Percentiles rank a stretch among this genome's conserved stretches.
Evolutionary conservation across 169 alveolate genomes (phyloP).

Genomic region (Babesia microti): DNA sequence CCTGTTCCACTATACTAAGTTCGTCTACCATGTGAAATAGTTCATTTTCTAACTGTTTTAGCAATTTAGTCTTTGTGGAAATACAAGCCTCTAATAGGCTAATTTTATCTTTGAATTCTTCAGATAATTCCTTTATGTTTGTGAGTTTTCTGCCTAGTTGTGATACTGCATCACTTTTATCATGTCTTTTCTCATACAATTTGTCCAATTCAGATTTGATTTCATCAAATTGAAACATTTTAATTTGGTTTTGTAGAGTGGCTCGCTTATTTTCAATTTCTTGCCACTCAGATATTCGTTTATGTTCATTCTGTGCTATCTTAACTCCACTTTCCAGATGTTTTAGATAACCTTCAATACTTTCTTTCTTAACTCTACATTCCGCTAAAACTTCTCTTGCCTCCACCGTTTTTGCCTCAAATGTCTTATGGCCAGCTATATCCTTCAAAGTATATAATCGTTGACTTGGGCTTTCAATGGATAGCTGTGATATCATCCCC

Average conservation of each 20-base stretch:
- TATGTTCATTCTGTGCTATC: slow-evolving; percentile 8
- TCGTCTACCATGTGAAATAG: slow-evolving; percentile 10
- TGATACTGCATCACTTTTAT: background rate
- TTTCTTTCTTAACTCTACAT: slow-evolving; percentile 3
- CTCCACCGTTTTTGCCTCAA: slow-evolving; percentile 25
- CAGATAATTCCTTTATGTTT: too few species aligned
- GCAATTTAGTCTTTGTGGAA: slow-evolving; percentile 8
- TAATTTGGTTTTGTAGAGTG: slow-evolving; percentile 8
- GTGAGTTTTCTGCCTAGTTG: too few species aligned
- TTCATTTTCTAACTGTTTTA: slow-evolving; percentile 3
- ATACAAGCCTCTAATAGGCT: slow-evolving; percentile 12
- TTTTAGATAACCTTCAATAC: slow-evolving; percentile 15
- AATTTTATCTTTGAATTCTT: too few species aligned
- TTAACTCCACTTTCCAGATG: slow-evolving; percentile 13
- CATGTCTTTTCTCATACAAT: slow-evolving; percentile 2
- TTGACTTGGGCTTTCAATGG: slow-evolving; percentile 11
- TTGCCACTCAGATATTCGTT: slow-evolving; percentile 18
- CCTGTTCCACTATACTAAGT: background rate
- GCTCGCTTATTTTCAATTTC: slow-evolving; percentile 20
- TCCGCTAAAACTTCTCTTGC: slow-evolving; percentile 19
- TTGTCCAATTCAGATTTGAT: background rate
- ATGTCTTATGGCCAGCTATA: slow-evolving; percentile 26
- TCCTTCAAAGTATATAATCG: slow-evolving; percentile 30
- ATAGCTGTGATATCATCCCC: slow-evolving; percentile 27
- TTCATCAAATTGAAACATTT: slow-evolving; percentile 10